These are phyloP conservation scores for Syzygium oleosum DNA, from an alignment of 345 rosid genomes.

Conservation along the genomic window DNA sequence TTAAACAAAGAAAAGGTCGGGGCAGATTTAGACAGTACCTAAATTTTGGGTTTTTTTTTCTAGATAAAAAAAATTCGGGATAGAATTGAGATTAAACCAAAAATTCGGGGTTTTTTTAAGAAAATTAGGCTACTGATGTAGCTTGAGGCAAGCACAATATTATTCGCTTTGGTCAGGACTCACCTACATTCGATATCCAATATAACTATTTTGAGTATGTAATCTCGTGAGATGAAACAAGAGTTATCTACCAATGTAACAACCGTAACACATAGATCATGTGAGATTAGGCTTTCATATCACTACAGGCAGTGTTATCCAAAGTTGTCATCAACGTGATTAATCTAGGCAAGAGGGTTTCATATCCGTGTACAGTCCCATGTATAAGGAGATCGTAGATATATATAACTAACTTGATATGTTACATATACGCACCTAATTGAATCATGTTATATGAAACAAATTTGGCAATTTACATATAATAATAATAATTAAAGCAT, in stretches of 20 bases:
- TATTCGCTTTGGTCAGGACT: rapidly evolving
- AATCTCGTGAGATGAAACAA: background rate
- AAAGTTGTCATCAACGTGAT: background rate
- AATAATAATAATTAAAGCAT: background rate
- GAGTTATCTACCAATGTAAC: background rate
- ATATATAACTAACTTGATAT: background rate
- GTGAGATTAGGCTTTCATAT: background rate
- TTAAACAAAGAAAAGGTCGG: too few species aligned
- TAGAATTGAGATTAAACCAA: too few species aligned
- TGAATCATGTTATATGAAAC: background rate
- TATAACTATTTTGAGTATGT: rapidly evolving
- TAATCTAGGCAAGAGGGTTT: background rate
- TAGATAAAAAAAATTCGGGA: too few species aligned
- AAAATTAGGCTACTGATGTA: background rate
- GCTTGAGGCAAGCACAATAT: background rate
- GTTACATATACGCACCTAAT: background rate
- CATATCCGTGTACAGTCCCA: background rate
- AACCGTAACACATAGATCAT: rapidly evolving
- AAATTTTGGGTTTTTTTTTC: too few species aligned
- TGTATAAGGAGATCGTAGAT: background rate
- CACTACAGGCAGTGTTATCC: rapidly evolving
- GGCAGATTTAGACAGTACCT: too few species aligned
- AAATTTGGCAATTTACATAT: background rate
- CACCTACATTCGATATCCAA: background rate
- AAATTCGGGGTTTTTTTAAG: too few species aligned